Percentiles rank a stretch among this genome's conserved stretches.
Evolutionary conservation across 192 early-diverging fungal species (phyloP).

Genomic region (Dimargaris cristalligena): DNA sequence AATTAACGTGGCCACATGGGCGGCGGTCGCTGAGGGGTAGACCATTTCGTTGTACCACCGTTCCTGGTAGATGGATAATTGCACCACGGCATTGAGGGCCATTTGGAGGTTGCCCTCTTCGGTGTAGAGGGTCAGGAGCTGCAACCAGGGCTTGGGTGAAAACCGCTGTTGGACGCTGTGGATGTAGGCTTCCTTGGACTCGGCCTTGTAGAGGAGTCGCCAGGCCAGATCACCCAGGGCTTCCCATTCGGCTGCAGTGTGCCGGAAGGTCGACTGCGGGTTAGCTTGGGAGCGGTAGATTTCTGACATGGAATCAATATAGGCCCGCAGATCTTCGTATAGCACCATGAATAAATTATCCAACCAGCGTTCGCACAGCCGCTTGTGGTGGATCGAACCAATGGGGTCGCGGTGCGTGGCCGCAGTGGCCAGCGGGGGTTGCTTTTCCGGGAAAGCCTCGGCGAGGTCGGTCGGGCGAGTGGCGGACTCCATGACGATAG

Average conservation of each 20-base stretch:
- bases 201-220: conserved; percentile 70
- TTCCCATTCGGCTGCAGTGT: conserved; percentile 97
- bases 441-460: neutral
- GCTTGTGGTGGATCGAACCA: conserved; percentile 34
- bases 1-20: conserved; percentile 72
- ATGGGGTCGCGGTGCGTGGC: neutral
- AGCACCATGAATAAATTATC: conserved; percentile 99
- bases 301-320: conserved; percentile 83
- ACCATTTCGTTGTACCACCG: conserved; percentile 83
- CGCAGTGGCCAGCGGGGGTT: conserved; percentile 7
- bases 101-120: conserved; percentile 47
- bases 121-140: conserved; percentile 65
- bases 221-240: conserved; percentile 83
- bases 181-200: conserved; percentile 84
- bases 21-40: conserved; percentile 78
- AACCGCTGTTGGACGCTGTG: conserved; percentile 79
- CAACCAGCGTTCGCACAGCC: conserved; percentile 97
- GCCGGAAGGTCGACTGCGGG: conserved; percentile 64
- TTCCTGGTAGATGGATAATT: conserved; percentile 72
- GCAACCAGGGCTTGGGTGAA: conserved; percentile 79
- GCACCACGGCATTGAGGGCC: conserved; percentile 64
- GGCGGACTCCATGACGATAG: neutral
- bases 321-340: conserved; percentile 90
- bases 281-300: conserved; percentile 49
- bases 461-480: neutral